Percentiles rank a stretch among this genome's conserved stretches.
phyloP scores from a whole-genome alignment of 805 yeast species.

The Groenewaldozyma salmanticensis region DNA sequence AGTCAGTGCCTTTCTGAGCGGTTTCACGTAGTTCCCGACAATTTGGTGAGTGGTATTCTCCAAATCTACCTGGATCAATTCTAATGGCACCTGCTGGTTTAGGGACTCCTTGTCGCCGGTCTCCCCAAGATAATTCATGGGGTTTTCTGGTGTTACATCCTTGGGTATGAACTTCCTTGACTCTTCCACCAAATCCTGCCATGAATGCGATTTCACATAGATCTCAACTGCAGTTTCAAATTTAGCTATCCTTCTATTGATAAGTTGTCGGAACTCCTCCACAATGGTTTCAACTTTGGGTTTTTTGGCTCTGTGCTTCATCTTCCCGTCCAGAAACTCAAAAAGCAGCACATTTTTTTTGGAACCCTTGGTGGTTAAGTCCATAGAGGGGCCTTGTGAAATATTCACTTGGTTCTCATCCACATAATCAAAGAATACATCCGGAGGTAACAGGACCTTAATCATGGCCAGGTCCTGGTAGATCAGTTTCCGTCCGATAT shows the following conservation, averaged over 20 bases:
- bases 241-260: slow-evolving; percentile 44
- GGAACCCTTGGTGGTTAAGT: slow-evolving; percentile 9
- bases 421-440: slow-evolving; percentile 61
- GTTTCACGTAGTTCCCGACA: slow-evolving; percentile 38
- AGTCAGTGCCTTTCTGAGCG: slow-evolving; percentile 37
- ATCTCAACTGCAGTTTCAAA: slow-evolving; percentile 35
- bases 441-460: slow-evolving; percentile 53
- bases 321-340: slow-evolving; percentile 52
- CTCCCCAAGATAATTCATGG: slow-evolving; percentile 38
- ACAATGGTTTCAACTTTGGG: background rate
- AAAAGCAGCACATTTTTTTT: slow-evolving; percentile 58
- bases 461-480: slow-evolving; percentile 56
- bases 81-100: slow-evolving; percentile 39
- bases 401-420: slow-evolving; percentile 53
- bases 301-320: slow-evolving; percentile 2
- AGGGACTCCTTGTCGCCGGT: slow-evolving; percentile 52
- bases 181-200: slow-evolving; percentile 34
- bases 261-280: slow-evolving; percentile 41
- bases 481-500: slow-evolving; percentile 28
- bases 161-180: background rate
- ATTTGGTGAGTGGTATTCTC: slow-evolving; percentile 39
- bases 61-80: slow-evolving; percentile 14
- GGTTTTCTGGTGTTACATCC: slow-evolving; percentile 16
- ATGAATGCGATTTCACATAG: slow-evolving; percentile 29
- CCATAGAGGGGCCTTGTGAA: slow-evolving; percentile 18